Percentiles rank a stretch among this genome's conserved stretches.
Conservation (phyloP, 306 rosid genomes). For the Glycine soja region DNA sequence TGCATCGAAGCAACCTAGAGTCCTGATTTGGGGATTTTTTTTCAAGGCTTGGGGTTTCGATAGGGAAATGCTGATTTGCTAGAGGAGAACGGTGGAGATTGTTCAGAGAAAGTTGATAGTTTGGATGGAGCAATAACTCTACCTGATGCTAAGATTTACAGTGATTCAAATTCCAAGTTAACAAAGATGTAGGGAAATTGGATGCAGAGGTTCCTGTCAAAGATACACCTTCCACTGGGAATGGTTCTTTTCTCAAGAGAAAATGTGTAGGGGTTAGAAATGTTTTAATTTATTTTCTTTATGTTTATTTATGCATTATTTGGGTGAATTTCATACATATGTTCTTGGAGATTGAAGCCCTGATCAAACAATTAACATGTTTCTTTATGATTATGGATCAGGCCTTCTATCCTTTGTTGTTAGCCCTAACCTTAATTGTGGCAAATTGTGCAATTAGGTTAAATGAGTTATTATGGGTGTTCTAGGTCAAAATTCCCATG, state of each 20-base stretch:
- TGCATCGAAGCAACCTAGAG: conserved; percentile 7
- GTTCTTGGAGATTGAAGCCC: no score
- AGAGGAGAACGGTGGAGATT: background rate
- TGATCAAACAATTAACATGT: no score
- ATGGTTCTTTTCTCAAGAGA: conserved; percentile 36
- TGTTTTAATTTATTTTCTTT: background rate
- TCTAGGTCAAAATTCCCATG: background rate
- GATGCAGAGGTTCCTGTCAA: conserved; percentile 12
- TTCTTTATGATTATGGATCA: background rate
- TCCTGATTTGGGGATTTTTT: conserved; percentile 37
- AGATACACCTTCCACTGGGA: background rate
- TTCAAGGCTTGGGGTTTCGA: conserved; percentile 5
- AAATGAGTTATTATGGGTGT: background rate
- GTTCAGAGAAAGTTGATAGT: conserved; percentile 23
- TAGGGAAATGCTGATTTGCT: no score
- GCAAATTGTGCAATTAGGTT: background rate
- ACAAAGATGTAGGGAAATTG: conserved; percentile 9
- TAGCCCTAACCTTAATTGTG: background rate
- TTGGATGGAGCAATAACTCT: conserved; percentile 47
- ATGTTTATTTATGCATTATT: no score
- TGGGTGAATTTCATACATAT: no score
- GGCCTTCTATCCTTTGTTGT: no score
- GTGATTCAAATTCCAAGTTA: conserved; percentile 2
- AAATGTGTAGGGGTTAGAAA: conserved; percentile 51
- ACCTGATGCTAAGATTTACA: conserved; percentile 48